phyloP scores from a whole-genome alignment of 2,329 filamentous ascomycete genomes.

The Phoma sp. region DNA sequence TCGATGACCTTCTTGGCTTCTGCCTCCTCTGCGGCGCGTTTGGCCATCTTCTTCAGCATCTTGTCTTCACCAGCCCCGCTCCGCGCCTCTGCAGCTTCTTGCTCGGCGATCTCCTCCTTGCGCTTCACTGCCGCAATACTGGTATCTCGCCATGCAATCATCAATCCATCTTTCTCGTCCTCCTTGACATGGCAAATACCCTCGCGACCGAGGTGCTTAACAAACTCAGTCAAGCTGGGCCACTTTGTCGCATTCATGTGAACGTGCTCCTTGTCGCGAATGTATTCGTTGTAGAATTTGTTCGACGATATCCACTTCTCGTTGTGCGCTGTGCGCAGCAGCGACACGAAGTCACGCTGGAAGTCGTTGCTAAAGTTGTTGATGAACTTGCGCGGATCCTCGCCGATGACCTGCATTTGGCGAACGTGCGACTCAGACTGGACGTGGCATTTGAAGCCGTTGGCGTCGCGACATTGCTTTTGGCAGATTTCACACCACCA shows the following conservation, averaged over 20 bases:
- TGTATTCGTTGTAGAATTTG: conserved; percentile 94
- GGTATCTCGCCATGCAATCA: conserved; percentile 91
- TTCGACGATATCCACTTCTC: conserved; percentile 91
- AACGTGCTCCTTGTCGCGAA: conserved; percentile 72
- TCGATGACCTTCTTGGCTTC: conserved; percentile 47
- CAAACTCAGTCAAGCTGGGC: conserved; percentile 87
- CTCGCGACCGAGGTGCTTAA: conserved; percentile 83
- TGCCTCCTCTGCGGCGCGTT: conserved; percentile 70
- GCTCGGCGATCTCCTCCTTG: conserved; percentile 80
- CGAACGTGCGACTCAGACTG: conserved; percentile 86
- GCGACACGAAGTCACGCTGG: conserved; percentile 75
- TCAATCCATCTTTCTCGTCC: conserved; percentile 85
- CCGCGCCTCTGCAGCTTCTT: conserved; percentile 86
- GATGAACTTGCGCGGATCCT: conserved; percentile 85
- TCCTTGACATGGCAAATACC: conserved; percentile 84
- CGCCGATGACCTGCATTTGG: conserved; percentile 86
- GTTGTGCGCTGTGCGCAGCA: conserved; percentile 83
- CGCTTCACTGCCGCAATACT: conserved; percentile 83
- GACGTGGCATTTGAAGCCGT: conserved; percentile 74
- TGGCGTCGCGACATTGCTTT: conserved; percentile 80
- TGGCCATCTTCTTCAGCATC: conserved; percentile 83
- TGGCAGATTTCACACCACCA: conserved; percentile 91
- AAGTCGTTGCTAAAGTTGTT: conserved; percentile 85
- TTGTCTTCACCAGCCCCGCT: conserved; percentile 89
- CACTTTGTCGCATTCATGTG: conserved; percentile 96